Base-by-base conservation (phyloP, 257 asterid species). In the Fraxinus quadrangulata region DNA sequence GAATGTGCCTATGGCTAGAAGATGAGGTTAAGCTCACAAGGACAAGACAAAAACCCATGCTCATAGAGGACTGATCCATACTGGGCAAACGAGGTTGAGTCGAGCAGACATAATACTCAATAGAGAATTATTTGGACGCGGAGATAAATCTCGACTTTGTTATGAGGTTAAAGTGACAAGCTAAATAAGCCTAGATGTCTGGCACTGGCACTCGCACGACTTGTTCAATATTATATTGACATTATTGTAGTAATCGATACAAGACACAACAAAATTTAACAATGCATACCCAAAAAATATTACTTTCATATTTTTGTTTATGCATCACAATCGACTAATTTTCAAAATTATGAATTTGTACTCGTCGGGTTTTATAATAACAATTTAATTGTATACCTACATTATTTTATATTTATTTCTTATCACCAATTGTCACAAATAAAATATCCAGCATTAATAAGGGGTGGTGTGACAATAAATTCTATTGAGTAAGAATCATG, bases 401-500 rank as follows among this genome's bases (percentile, higher is more conserved):
- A 21, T 23, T 21, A 5, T 74, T 75, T 31, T 24, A 1, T 28
- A 11, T 2, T 40, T 26, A 66, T 11, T 73, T 81, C 33, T 74
- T 71, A 63, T 70, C 59, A 71, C 1, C 75, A 47, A 76, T 19
- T 37, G 49, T 42, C 21, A 16, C 11, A 17, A 79, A 73, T 79
- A 76, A 80, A 80, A 81, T 81, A 75, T 75, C 70, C 63, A 70
- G 67, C 67, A 63, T 59, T 11, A 74, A 67, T 21, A 68, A 77
- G 42, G 39, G 39, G 81, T 10, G 73, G 75, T 21, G 75, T 74
- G 49, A 24, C 71, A 80, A 71, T 81, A 74, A 78, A 81, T 75
- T 28, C 73, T 21, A 24, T 75, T 73, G 34, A 26, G 68, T 63
- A 63, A 26, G 34, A 63, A 26, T 84, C 87, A 84, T 81, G 81